Evolutionary conservation across 192 early-diverging fungal species (phyloP).

Genomic region (Thamnidium elegans): DNA sequence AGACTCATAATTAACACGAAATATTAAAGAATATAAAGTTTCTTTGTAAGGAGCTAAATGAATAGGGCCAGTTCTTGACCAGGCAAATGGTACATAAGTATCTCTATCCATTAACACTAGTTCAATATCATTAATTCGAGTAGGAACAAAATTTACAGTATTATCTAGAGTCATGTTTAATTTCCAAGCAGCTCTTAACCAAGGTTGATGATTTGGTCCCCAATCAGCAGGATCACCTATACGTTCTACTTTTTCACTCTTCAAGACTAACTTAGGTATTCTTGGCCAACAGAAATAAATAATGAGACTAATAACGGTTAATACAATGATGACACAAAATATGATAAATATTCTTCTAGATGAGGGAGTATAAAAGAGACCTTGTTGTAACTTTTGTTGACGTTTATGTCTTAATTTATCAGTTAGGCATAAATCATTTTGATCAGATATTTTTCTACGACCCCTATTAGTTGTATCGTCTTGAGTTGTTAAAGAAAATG

Average conservation of each 20-base stretch:
- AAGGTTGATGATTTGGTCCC: constrained; percentile 9
- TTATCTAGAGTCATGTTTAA: constrained; percentile 28
- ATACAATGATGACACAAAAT: neutral
- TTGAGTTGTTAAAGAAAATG: neutral
- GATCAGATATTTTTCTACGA: neutral
- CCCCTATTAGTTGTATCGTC: neutral
- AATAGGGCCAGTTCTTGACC: constrained; percentile 7
- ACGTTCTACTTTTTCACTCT: constrained; percentile 12
- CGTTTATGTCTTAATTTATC: constrained; percentile 1
- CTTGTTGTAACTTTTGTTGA: constrained; percentile 6
- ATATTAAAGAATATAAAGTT: neutral
- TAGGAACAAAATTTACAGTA: constrained; percentile 26
- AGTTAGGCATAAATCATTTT: neutral
- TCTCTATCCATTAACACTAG: constrained; percentile 16
- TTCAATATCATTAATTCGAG: constrained; percentile 19
- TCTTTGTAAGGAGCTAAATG: neutral
- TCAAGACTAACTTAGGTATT: neutral
- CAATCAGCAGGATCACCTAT: constrained; percentile 17
- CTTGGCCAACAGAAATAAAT: constrained; percentile 30
- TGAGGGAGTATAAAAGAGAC: neutral
- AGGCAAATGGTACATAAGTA: constrained; percentile 15
- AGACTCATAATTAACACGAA: constrained; percentile 9
- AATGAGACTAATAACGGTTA: neutral
- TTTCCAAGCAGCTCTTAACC: constrained; percentile 18
- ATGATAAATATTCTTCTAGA: neutral